Evolutionary conservation across 1,284 basidiomycete species (phyloP).

Genomic region (Heterobasidion annosum): DNA sequence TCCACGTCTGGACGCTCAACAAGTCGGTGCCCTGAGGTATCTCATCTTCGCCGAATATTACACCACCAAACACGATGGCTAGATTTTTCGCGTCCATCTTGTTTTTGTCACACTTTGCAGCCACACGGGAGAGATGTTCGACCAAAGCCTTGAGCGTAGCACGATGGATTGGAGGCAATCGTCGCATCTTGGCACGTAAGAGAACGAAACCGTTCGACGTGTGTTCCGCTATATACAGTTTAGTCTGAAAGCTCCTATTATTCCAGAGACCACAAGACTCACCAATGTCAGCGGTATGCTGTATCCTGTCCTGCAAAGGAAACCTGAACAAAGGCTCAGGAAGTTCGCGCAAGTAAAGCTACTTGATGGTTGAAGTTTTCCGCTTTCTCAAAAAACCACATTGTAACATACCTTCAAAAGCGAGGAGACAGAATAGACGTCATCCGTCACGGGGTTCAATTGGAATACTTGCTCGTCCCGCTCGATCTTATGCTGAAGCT

Average conservation of each 20-base stretch:
- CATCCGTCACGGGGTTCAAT: conserved; percentile 72
- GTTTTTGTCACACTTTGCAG: conserved; percentile 63
- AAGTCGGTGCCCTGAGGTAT: conserved; percentile 68
- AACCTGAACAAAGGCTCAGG: conserved; percentile 92
- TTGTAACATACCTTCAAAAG: conserved; percentile 67
- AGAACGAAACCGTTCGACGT: conserved; percentile 63
- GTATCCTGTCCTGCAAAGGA: conserved; percentile 74
- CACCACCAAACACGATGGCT: conserved; percentile 78
- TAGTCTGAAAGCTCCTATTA: neutral
- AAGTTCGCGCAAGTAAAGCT: conserved; percentile 86
- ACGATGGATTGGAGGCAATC: conserved; percentile 83
- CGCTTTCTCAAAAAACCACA: no score
- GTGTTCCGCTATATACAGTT: conserved; percentile 40
- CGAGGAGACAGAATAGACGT: conserved; percentile 85
- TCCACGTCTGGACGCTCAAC: conserved; percentile 59
- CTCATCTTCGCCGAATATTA: conserved; percentile 88
- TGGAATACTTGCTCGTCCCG: conserved; percentile 80
- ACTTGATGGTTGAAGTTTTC: neutral
- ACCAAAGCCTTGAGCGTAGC: conserved; percentile 82
- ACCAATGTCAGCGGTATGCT: conserved; percentile 76
- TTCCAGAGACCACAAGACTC: conserved; percentile 8
- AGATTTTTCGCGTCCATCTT: conserved; percentile 95
- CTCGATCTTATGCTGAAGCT: conserved; percentile 87
- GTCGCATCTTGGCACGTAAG: conserved; percentile 73
- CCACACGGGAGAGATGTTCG: conserved; percentile 81